phyloP scores from a whole-genome alignment of 108 stramenopile species.

The Cyclotella sp. region DNA sequence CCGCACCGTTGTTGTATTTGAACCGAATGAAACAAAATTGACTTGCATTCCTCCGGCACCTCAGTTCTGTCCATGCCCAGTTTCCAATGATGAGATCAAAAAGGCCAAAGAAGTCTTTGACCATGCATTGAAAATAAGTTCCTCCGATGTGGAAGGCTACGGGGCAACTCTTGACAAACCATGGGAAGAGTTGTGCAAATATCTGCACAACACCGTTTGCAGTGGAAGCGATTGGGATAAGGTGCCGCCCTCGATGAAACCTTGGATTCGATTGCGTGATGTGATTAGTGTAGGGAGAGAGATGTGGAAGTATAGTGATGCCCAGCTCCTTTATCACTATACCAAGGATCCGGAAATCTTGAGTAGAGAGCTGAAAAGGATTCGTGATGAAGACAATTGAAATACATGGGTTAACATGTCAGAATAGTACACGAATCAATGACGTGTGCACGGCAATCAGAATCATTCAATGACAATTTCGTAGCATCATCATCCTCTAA shows the following conservation, averaged over 20 bases:
- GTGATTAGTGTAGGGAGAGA: slow-evolving; percentile 47
- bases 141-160: slow-evolving; percentile 25
- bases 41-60: slow-evolving; percentile 18
- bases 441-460: too few species aligned
- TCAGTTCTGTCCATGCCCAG: slow-evolving; percentile 39
- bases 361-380: slow-evolving; percentile 28
- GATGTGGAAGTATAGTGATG: slow-evolving; percentile 49
- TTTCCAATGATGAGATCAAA: slow-evolving; percentile 34
- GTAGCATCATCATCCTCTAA: too few species aligned
- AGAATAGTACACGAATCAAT: too few species aligned
- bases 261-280: slow-evolving; percentile 58
- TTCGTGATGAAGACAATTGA: neutral
- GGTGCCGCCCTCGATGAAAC: slow-evolving; percentile 45
- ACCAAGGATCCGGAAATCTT: slow-evolving; percentile 55
- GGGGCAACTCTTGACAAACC: slow-evolving; percentile 36
- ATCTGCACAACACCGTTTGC: slow-evolving; percentile 30
- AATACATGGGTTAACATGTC: neutral
- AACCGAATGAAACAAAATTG: neutral
- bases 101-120: slow-evolving; percentile 48
- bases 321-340: slow-evolving; percentile 64
- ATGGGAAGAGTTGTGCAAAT: slow-evolving; percentile 40
- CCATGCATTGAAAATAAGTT: slow-evolving; percentile 25
- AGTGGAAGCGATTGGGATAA: slow-evolving; percentile 43
- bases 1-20: slow-evolving; percentile 54
- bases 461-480: too few species aligned